Conservation (phyloP, 179 eudicot genomes). For the Drosera spatulata region DNA sequence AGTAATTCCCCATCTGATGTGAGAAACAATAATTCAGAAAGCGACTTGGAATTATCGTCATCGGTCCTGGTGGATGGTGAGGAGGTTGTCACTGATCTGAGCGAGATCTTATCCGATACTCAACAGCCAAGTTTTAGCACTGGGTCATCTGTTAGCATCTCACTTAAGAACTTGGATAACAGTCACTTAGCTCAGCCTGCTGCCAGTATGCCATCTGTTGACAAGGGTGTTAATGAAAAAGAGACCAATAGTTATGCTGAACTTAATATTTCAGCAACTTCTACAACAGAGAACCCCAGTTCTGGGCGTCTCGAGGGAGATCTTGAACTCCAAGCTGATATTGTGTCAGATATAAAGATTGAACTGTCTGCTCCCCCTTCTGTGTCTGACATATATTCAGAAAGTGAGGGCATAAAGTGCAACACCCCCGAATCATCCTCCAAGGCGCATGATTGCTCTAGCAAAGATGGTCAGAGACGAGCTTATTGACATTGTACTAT, state of each 20-base stretch:
- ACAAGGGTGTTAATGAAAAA: not conserved
- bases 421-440: conserved; percentile 8
- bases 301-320: conserved; percentile 10
- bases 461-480: not conserved
- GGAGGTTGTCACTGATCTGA: conserved; percentile 9
- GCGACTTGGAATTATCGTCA: not conserved
- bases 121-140: conserved; percentile 10
- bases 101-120: conserved; percentile 5
- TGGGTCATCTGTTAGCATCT: conserved; percentile 3
- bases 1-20: not conserved
- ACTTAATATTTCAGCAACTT: conserved; percentile 3
- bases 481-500: not conserved
- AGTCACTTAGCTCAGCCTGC: conserved; percentile 6
- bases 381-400: conserved; percentile 6
- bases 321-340: conserved; percentile 1
- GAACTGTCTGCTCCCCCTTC: conserved; percentile 3
- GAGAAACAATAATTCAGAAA: not conserved
- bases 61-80: conserved; percentile 13
- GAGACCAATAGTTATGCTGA: conserved; percentile 9
- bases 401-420: conserved; percentile 3
- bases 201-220: conserved; percentile 1
- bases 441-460: conserved; percentile 1
- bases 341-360: not conserved
- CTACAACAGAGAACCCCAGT: conserved; percentile 5
- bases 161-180: conserved; percentile 10